A percentile compares a stretch with the other conserved stretches of the same genome.
phyloP scores from a whole-genome alignment of 805 yeast genomes.

The Lipomyces oligophaga region DNA sequence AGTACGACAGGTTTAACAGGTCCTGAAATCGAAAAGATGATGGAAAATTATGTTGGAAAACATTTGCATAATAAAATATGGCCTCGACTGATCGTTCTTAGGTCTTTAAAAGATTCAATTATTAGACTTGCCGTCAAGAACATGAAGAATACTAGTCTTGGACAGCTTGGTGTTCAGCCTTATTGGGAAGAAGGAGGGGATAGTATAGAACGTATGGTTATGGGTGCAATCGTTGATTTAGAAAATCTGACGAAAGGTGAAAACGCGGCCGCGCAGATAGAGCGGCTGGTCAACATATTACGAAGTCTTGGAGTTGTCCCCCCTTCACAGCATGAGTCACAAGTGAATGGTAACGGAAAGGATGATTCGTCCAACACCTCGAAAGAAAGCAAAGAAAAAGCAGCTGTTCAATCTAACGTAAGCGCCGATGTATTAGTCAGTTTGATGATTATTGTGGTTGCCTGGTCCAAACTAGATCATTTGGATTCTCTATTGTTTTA shows the following conservation, averaged over 20 bases:
- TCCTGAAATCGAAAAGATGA: conserved; percentile 44
- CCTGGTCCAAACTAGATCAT: conserved; percentile 51
- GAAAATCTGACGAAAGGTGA: conserved; percentile 40
- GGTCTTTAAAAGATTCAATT: conserved; percentile 32
- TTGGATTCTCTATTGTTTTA: conserved; percentile 64
- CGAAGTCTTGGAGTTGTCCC: conserved; percentile 27
- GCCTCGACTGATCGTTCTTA: conserved; percentile 42
- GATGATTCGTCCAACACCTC: conserved; percentile 16
- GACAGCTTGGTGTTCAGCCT: conserved; percentile 44
- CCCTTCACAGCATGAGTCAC: conserved; percentile 25
- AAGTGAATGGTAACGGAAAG: conserved; percentile 9
- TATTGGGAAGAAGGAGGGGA: conserved; percentile 34
- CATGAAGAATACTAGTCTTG: conserved; percentile 39
- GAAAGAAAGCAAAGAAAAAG: conserved; percentile 27
- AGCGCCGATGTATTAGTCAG: conserved; percentile 30
- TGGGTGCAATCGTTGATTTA: conserved; percentile 52
- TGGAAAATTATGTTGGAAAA: conserved; percentile 69
- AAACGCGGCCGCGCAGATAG: conserved; percentile 34
- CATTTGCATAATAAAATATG: conserved; percentile 66
- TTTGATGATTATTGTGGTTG: conserved; percentile 63
- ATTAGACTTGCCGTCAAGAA: conserved; percentile 31
- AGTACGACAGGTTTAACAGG: conserved; percentile 32
- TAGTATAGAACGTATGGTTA: conserved; percentile 44
- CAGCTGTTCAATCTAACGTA: conserved; percentile 17
- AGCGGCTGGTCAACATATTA: conserved; percentile 38